These are phyloP conservation scores for Torulaspora delbrueckii DNA, from an alignment of 805 yeast genomes.

Conservation along the genomic window DNA sequence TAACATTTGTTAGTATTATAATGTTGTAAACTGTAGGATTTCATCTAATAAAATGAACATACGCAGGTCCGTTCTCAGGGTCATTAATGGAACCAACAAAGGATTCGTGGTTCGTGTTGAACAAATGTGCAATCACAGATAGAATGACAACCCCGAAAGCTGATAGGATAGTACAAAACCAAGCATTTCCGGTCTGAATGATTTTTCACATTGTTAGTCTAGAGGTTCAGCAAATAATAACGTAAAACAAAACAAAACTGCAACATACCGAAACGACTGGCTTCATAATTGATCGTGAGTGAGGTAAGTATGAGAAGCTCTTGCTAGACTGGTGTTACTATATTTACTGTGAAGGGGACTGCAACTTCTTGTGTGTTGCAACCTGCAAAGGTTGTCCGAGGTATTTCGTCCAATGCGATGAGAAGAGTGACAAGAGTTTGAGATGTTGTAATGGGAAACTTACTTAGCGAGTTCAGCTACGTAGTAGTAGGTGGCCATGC, in stretches of 20 bases:
- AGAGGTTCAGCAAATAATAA: background rate
- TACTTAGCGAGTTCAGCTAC: background rate
- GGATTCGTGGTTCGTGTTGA: slow-evolving; percentile 76
- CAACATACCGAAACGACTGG: slow-evolving; percentile 47
- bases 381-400: slow-evolving; percentile 2
- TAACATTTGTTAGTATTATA: slow-evolving; percentile 10
- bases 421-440: background rate
- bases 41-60: slow-evolving; percentile 14
- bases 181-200: slow-evolving; percentile 70
- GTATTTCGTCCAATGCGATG: slow-evolving; percentile 5
- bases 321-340: background rate
- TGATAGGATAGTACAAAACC: slow-evolving; percentile 91
- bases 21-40: background rate
- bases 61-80: slow-evolving; percentile 88
- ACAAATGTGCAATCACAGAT: slow-evolving; percentile 76
- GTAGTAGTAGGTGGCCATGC: background rate
- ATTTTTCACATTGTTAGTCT: slow-evolving; percentile 2
- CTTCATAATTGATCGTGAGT: slow-evolving; percentile 35
- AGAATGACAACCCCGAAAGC: slow-evolving; percentile 88
- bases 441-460: background rate
- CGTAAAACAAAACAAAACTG: background rate
- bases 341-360: background rate
- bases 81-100: slow-evolving; percentile 89
- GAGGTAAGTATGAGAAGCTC: background rate
- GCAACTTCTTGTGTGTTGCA: slow-evolving; percentile 3